phyloP scores from a whole-genome alignment of 805 yeast genomes.

The Kazachstania bromeliacearum region DNA sequence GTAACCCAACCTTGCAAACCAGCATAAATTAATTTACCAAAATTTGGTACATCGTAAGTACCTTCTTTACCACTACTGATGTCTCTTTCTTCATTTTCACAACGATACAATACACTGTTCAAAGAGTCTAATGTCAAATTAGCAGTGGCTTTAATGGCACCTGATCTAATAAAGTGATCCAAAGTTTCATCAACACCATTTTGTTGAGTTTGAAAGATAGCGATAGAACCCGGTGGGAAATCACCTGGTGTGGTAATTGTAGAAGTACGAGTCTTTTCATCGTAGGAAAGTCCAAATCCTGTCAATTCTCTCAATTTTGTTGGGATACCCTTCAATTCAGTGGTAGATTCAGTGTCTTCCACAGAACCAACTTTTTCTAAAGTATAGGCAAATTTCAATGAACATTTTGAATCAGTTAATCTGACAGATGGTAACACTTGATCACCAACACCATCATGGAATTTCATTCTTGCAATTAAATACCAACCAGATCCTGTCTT shows the following conservation, averaged over 20 bases:
- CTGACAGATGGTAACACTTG: slow-evolving; percentile 51
- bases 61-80: slow-evolving; percentile 64
- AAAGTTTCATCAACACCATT: slow-evolving; percentile 55
- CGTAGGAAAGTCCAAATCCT: slow-evolving; percentile 38
- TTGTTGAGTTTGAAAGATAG: slow-evolving; percentile 65
- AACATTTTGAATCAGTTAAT: slow-evolving; percentile 51
- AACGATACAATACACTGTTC: slow-evolving; percentile 63
- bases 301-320: slow-evolving; percentile 47
- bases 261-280: slow-evolving; percentile 37
- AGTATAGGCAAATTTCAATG: slow-evolving; percentile 48
- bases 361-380: slow-evolving; percentile 46
- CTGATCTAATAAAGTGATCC: slow-evolving; percentile 59
- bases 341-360: slow-evolving; percentile 27
- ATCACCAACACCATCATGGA: slow-evolving; percentile 35
- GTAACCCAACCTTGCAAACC: slow-evolving; percentile 92
- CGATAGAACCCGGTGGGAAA: slow-evolving; percentile 88
- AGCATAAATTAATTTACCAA: slow-evolving; percentile 71
- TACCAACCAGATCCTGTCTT: slow-evolving; percentile 83
- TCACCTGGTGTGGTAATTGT: slow-evolving; percentile 47
- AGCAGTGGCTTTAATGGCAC: slow-evolving; percentile 65
- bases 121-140: slow-evolving; percentile 57
- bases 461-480: slow-evolving; percentile 79
- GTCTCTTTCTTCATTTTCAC: slow-evolving; percentile 85
- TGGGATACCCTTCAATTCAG: slow-evolving; percentile 52
- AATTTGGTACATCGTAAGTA: slow-evolving; percentile 60